Evolutionary conservation across 2,329 filamentous ascomycete genomes (phyloP), one percentile per base, ranked within the genome.

Genomic region (Niveomyces coronatus): DNA sequence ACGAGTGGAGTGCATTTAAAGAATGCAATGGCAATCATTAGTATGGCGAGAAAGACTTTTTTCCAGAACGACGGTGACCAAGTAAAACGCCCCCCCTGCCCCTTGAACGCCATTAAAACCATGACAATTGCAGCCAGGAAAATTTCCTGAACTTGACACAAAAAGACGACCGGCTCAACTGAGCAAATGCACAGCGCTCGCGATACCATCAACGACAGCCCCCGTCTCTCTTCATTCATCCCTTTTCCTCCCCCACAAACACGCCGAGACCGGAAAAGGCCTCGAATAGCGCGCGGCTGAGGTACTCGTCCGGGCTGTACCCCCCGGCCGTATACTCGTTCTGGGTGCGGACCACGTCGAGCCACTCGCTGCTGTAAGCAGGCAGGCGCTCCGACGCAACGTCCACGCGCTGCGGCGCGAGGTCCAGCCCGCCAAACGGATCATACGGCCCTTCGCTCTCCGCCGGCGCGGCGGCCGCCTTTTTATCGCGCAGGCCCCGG

Each of bases 261-360:
- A 94, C 84, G 1, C 84, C 86, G 43, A 98, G 59, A 0, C 93
- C 91, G 0, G 85, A 78, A 61, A 95, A 96, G 0, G 89, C 87
- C 54, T 95, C 88, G 44, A 85, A 83, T 54, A 98, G 64, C 17
- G 85, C 80, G 17, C 88, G 71, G 7, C 78, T 70, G 51, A 86
- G 85, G 54, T 91, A 96, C 54, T 94, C 87, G 23, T 74, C 67
- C 30, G 89, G 66, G 50, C 81, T 79, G 60, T 93, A 96, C 0
- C 91, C 93, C 22, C 87, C 88, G 13, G 84, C 85, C 36, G 73
- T 64, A 53, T 82, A 77, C 31, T 72, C 68, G 3, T 71, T 62
- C 53, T 88, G 80, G 28, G 74, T 73, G 40, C 79, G 74, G 22
- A 79, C 72, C 17, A 67, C 66, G 31, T 82, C 78, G 37, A 93